Evolutionary conservation across 2,329 filamentous ascomycete genomes (phyloP).

Genomic region (Stachybotrys elegans): DNA sequence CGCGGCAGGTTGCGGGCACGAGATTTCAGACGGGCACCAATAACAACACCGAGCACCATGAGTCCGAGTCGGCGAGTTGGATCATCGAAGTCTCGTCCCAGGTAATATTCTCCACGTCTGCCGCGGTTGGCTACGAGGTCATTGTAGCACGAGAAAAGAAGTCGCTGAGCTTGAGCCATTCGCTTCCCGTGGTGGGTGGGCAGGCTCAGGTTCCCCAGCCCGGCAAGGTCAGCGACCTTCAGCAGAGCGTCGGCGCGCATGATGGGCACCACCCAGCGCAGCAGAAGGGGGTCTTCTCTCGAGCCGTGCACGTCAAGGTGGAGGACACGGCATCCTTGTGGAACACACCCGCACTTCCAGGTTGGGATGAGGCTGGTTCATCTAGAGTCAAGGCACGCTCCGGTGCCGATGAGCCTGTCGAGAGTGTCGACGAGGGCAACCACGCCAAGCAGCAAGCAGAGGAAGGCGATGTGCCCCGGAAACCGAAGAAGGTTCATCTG

Average conservation of each 20-base stretch:
- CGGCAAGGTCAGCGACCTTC: constrained; percentile 72
- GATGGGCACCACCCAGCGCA: constrained; percentile 58
- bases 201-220: constrained; percentile 52
- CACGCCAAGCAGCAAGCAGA: constrained; percentile 24
- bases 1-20: constrained; percentile 59
- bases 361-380: constrained; percentile 45
- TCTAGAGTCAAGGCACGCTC: constrained; percentile 16
- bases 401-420: constrained; percentile 24
- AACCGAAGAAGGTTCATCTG: constrained; percentile 77
- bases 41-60: constrained; percentile 36
- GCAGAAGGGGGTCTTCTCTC: constrained; percentile 75
- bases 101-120: constrained; percentile 87
- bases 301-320: constrained; percentile 69
- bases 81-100: constrained; percentile 88
- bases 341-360: constrained; percentile 83
- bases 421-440: constrained; percentile 26
- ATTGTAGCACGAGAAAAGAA: constrained; percentile 81
- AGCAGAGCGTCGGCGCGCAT: constrained; percentile 54
- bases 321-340: constrained; percentile 88
- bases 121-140: constrained; percentile 82
- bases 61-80: constrained; percentile 67
- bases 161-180: constrained; percentile 62
- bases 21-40: constrained; percentile 41
- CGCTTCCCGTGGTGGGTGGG: constrained; percentile 39
- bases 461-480: constrained; percentile 30